Evolutionary conservation across 495 filamentous ascomycete genomes (phyloP), one percentile per base, ranked within the genome.

Genomic region (Sordaria brevicollis): DNA sequence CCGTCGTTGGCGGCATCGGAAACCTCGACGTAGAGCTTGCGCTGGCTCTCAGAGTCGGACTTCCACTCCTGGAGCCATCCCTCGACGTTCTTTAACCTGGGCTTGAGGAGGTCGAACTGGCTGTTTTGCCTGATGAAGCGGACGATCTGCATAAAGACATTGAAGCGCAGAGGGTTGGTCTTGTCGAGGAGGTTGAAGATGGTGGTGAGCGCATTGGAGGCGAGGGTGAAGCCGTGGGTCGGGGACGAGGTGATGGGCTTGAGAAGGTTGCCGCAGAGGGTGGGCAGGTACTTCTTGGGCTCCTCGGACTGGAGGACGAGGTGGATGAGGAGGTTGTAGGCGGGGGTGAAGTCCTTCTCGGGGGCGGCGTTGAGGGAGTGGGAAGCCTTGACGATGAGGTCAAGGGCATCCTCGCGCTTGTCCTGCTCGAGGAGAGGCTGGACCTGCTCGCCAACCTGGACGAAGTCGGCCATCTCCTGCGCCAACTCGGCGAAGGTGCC

Each of bases 241-340:
- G 93, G 90, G 8, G 94, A 96, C 65, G 91, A 92, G 36, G 89
- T 86, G 76, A 97, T 89, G 70, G 95, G 95, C 76, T 89, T 89
- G 69, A 89, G 89, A 74, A 98, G 92, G 81, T 94, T 91, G 71
- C 88, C 84, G 85, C 95, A 97, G 74, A 99, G 88, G 73, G 84
- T 85, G 65, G 93, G 89, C 34, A 99, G 91, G 83, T 93, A 93
- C 77, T 89, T 92, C 78, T 92, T 88, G 70, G 90, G 85, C 72
- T 93, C 90, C 72, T 90, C 87, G 41, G 92, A 90, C 81, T 96
- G 93, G 73, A 91, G 86, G 75, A 96, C 85, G 33, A 99, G 89
- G 83, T 98, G 93, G 72, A 97, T 86, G 73, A 99, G 89, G 72
- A 97, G 91, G 83, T 98, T 97, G 84, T 97, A 97, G 38, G 95